phyloP scores from a whole-genome alignment of 805 yeast species.

The Cyberlindnera veronae region DNA sequence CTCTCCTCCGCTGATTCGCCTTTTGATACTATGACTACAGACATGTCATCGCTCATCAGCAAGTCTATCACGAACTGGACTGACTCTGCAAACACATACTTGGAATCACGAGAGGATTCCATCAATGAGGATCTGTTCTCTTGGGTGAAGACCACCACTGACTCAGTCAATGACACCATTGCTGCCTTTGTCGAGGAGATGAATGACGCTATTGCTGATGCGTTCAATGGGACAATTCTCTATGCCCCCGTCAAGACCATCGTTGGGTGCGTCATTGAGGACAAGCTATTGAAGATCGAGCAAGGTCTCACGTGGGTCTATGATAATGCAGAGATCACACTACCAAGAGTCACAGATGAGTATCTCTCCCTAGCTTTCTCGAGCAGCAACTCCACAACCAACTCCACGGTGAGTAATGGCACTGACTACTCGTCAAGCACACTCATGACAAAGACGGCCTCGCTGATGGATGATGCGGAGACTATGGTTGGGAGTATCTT shows the following conservation, averaged over 20 bases:
- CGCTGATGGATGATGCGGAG: slow-evolving; percentile 22
- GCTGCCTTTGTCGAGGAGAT: slow-evolving; percentile 53
- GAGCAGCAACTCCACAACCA: slow-evolving; percentile 3
- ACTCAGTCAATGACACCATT: slow-evolving; percentile 57
- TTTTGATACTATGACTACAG: slow-evolving; percentile 13
- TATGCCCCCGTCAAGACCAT: slow-evolving; percentile 60
- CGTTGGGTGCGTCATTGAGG: slow-evolving; percentile 75
- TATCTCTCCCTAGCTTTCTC: slow-evolving; percentile 26
- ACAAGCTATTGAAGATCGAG: slow-evolving; percentile 63
- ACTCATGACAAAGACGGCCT: slow-evolving; percentile 7
- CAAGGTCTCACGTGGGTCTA: slow-evolving; percentile 78
- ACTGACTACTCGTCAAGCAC: slow-evolving; percentile 6
- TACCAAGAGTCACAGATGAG: slow-evolving; percentile 49
- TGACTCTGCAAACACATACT: slow-evolving; percentile 49
- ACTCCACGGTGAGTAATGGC: neutral
- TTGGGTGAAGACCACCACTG: slow-evolving; percentile 56
- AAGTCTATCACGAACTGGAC: slow-evolving; percentile 47
- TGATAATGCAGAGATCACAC: slow-evolving; percentile 50
- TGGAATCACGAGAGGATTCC: slow-evolving; percentile 43
- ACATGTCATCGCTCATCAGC: slow-evolving; percentile 25
- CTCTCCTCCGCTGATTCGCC: slow-evolving; percentile 11
- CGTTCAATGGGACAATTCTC: slow-evolving; percentile 68
- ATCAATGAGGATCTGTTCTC: slow-evolving; percentile 68
- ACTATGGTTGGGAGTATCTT: slow-evolving; percentile 26
- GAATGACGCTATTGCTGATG: slow-evolving; percentile 51